phyloP scores from a whole-genome alignment of 305 asterid species.

The Fraxinus platypoda region DNA sequence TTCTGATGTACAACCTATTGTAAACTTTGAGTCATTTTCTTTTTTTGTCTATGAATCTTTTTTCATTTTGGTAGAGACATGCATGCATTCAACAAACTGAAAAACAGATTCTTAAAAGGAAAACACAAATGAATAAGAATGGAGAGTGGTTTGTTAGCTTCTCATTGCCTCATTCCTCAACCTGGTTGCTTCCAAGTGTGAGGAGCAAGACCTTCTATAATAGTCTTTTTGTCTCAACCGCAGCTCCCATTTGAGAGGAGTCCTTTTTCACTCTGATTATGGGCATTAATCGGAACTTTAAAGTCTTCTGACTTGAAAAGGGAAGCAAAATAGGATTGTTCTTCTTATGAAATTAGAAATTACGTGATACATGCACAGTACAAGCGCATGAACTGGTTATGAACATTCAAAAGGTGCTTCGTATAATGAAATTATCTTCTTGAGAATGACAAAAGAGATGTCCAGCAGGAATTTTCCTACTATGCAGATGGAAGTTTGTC shows the following conservation, averaged over 20 bases:
- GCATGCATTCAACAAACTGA: conserved; percentile 7
- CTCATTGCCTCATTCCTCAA: not conserved
- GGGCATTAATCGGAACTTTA: conserved; percentile 5
- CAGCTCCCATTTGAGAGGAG: not conserved
- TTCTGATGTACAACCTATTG: not conserved
- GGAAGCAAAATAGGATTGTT: not conserved
- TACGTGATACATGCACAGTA: not conserved
- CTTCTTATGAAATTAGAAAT: not conserved
- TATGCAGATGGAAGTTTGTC: not conserved
- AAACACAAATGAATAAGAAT: not conserved
- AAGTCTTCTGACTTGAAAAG: not conserved
- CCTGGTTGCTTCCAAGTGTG: not conserved
- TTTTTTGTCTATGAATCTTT: not conserved
- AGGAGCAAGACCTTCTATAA: not conserved
- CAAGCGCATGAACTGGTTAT: not conserved
- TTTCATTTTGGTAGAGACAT: not conserved
- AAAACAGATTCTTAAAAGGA: not conserved
- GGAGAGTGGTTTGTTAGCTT: not conserved
- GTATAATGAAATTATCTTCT: not conserved
- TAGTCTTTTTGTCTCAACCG: not conserved
- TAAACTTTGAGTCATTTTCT: not conserved
- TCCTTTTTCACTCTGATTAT: not conserved
- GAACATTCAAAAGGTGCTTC: conserved; percentile 4
- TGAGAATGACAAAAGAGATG: not conserved
- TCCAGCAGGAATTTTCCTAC: not conserved